These are phyloP conservation scores for Rhytidhysteron rufulum DNA, from an alignment of 2,329 filamentous ascomycete species.

Conservation along the genomic window DNA sequence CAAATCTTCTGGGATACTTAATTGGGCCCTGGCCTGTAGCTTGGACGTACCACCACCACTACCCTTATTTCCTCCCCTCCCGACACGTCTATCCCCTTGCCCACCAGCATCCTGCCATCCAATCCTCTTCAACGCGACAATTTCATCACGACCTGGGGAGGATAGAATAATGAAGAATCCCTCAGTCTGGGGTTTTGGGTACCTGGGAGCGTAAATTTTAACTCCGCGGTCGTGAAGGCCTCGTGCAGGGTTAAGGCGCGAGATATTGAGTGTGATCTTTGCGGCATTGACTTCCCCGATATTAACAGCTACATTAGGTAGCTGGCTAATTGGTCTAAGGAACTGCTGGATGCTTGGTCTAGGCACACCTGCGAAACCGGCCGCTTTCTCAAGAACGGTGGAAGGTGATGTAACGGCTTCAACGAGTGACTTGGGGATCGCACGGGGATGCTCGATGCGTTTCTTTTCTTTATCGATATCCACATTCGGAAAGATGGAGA, in stretches of 20 bases:
- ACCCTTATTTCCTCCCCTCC: constrained; percentile 8
- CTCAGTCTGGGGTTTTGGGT: constrained; percentile 92
- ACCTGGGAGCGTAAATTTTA: constrained; percentile 79
- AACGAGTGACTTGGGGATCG: constrained; percentile 31
- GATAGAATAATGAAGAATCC: constrained; percentile 85
- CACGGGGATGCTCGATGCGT: constrained; percentile 40
- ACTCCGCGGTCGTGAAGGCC: constrained; percentile 59
- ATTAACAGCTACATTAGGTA: constrained; percentile 67
- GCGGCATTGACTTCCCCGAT: constrained; percentile 59
- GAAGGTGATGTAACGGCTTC: constrained; percentile 29
- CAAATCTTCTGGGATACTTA: constrained; percentile 57
- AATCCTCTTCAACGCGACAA: constrained; percentile 81
- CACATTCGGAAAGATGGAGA: constrained; percentile 77
- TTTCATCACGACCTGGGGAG: constrained; percentile 64
- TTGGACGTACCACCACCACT: too few species aligned
- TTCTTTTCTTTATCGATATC: constrained; percentile 42
- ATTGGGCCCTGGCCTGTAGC: constrained; percentile 52
- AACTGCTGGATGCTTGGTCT: constrained; percentile 45
- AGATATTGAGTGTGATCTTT: constrained; percentile 61
- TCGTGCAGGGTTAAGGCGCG: constrained; percentile 58
- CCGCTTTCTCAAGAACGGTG: constrained; percentile 32
- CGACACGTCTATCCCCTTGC: constrained; percentile 22
- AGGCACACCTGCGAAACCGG: constrained; percentile 50
- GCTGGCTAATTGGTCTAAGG: constrained; percentile 56
- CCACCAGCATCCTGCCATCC: constrained; percentile 57